A percentile compares a stretch with the other conserved stretches of the same genome.
phyloP scores from a whole-genome alignment of 164 flowering plant genomes.

The Liriodendron chinense region DNA sequence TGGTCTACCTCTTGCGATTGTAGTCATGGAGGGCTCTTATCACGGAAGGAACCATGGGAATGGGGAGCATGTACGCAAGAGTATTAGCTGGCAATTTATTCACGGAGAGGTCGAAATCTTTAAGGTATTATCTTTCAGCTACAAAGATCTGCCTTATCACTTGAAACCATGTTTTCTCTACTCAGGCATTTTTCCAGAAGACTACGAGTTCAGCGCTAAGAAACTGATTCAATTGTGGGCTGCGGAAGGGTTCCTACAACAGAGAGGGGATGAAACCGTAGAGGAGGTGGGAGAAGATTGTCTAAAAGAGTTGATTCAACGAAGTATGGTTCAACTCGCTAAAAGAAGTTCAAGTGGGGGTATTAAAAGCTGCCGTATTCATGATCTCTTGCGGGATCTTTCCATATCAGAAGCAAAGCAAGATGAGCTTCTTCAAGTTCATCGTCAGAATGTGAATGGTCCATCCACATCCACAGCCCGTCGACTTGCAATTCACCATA shows the following conservation, averaged over 20 bases:
- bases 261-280: background rate
- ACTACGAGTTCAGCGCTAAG: background rate
- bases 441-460: background rate
- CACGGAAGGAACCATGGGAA: background rate
- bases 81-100: background rate
- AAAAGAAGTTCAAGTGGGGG: background rate
- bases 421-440: background rate
- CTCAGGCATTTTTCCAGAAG: background rate
- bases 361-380: background rate
- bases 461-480: background rate
- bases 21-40: constrained; percentile 1
- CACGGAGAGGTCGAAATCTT: background rate
- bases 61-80: background rate
- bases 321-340: background rate
- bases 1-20: background rate
- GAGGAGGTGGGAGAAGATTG: constrained; percentile 3
- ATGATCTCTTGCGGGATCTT: background rate
- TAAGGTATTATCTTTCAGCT: constrained; percentile 11
- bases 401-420: background rate
- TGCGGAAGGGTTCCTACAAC: background rate
- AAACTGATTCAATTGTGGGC: background rate
- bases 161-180: constrained; percentile 1
- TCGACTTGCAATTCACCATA: background rate
- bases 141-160: background rate
- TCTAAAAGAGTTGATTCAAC: background rate